These are phyloP conservation scores for Xylaria sp. DNA, from an alignment of 495 filamentous ascomycete genomes.

Conservation along the genomic window DNA sequence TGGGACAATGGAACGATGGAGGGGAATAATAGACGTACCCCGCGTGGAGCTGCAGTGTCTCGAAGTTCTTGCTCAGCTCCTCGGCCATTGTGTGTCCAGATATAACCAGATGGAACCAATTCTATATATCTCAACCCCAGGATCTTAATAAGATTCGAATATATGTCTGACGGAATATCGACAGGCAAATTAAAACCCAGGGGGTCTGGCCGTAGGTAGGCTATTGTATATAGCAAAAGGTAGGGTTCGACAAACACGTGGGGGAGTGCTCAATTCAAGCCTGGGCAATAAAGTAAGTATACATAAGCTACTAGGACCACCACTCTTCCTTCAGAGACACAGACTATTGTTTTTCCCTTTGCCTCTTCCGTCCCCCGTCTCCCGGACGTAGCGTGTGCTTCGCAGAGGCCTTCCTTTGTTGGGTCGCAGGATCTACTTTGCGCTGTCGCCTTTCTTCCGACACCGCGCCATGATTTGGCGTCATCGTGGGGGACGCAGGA, in stretches of 20 bases:
- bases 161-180: not conserved
- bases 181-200: not conserved
- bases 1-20: too few species aligned
- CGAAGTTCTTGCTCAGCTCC: conserved; percentile 67
- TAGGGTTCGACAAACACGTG: not conserved
- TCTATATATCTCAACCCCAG: not conserved
- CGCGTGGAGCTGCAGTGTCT: conserved; percentile 96
- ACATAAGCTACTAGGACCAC: too few species aligned
- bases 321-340: too few species aligned
- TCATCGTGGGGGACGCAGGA: conserved; percentile 21
- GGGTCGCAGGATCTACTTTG: not conserved
- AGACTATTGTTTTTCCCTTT: not conserved
- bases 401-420: not conserved
- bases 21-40: conserved; percentile 64
- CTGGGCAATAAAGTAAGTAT: not conserved
- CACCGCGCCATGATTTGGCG: conserved; percentile 23
- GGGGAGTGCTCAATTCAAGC: not conserved
- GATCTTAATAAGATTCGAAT: conserved; percentile 3
- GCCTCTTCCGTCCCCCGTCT: too few species aligned
- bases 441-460: conserved; percentile 9
- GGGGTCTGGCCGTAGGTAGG: not conserved
- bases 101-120: not conserved
- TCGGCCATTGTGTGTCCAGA: conserved; percentile 34
- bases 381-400: not conserved
- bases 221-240: not conserved